Conservation (phyloP, 2,329 filamentous ascomycete genomes). For the Ophiocordyceps camponoti-leonardi region DNA sequence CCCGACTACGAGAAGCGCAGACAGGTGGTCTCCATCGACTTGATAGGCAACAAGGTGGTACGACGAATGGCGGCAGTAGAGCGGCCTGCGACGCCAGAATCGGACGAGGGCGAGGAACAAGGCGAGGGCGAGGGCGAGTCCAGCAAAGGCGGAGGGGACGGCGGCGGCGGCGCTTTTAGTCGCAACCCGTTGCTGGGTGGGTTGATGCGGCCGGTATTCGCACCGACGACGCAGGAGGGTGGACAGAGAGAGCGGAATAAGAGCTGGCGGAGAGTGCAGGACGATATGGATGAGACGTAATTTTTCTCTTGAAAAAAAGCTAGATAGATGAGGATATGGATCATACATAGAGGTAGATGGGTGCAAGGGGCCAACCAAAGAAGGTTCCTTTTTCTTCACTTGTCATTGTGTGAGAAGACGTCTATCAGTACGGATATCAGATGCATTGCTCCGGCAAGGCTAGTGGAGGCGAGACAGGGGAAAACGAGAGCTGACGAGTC, state of each 20-base stretch:
- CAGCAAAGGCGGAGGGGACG: conserved; percentile 4
- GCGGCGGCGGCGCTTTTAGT: conserved; percentile 44
- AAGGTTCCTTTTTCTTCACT: no score
- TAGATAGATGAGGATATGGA: no score
- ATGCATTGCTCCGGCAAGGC: no score
- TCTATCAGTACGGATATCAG: no score
- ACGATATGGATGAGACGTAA: conserved; percentile 42
- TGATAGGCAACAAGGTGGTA: conserved; percentile 62
- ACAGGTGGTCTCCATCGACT: conserved; percentile 71
- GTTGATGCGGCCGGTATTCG: conserved; percentile 46
- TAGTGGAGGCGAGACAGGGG: no score
- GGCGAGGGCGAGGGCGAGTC: not conserved
- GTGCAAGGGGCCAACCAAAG: no score
- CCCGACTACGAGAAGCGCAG: conserved; percentile 82
- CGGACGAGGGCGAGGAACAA: conserved; percentile 14
- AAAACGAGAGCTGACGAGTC: not conserved
- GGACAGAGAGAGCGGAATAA: conserved; percentile 25
- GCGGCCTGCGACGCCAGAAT: conserved; percentile 35
- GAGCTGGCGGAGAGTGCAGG: conserved; percentile 43
- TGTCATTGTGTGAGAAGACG: no score
- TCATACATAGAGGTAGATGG: no score
- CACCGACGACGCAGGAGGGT: conserved; percentile 34
- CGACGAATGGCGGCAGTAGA: conserved; percentile 50
- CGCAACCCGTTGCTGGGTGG: conserved; percentile 49
- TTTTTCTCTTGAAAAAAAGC: no score